Evolutionary conservation across 192 early-diverging fungal species (phyloP), one percentile per base, ranked within the genome.

Genomic region (Backusella parvicylindrica): DNA sequence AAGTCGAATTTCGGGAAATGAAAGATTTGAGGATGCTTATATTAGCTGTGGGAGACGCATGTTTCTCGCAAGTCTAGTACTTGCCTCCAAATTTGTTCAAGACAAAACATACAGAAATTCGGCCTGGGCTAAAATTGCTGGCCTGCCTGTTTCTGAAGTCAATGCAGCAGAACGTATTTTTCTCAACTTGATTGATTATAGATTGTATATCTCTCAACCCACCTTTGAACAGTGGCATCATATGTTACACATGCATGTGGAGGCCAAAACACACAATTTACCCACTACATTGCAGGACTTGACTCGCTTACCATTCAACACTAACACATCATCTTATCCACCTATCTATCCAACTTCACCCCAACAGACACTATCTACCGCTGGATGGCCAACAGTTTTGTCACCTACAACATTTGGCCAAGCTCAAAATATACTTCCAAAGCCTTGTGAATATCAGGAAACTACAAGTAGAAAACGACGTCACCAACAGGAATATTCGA

Each of bases 101-200:
- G 97, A 98, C 86, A 90, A 89, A 69, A 91, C 89, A 38, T 98
- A 96, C 76, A 87, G 91, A n/a, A 97, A 95, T 86, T 86, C 85
- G 70, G 92, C 94, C 2, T 98, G 97, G 97, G 86, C 95, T 50
- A 94, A 93, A 84, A 95, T 97, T 36, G 96, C 95, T 28, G 91
- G 92, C 64, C 86, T 98, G n/a, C 84, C 90, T 18, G 85, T 92
- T 64, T 63, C 80, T n/a, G 95, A 98, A 83, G 92, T 98, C 64
- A 92, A 93, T 85, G 86, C 86, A 40, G 90, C 92, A 77, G 96
- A 98, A 84, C 82, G 91, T 36, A 87, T 87, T 38, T 96, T 97
- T 80, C 77, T 97, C 18, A 76, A 87, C 36, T 77, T 93, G 74
- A 87, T 98, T 50, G 92, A 95, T 72, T 97, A 94, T 77, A 85